Conservation (phyloP, 2,329 filamentous ascomycete genomes). For the Dactylellina cionopaga region DNA sequence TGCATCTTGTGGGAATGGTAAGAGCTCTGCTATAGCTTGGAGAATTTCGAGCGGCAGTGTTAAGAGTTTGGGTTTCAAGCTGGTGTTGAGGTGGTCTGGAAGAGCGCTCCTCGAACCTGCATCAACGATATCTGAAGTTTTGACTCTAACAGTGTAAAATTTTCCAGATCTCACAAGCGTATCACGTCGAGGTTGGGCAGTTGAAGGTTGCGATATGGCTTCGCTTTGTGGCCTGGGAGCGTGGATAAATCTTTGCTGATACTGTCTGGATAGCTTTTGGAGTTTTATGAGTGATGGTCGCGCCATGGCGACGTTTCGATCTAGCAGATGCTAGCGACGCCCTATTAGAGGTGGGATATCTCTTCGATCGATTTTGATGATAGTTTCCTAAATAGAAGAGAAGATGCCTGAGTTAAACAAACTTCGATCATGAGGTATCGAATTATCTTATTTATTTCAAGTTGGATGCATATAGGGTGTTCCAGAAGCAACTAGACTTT, state of each 20-base stretch:
- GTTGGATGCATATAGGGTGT: no score
- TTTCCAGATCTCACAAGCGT: neutral
- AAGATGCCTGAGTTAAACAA: no score
- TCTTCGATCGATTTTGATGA: no score
- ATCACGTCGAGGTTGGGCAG: neutral
- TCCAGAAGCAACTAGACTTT: no score
- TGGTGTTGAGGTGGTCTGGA: neutral
- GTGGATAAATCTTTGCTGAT: constrained; percentile 1
- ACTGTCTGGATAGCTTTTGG: constrained; percentile 17
- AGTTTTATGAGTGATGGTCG: constrained; percentile 13
- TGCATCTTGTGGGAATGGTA: neutral
- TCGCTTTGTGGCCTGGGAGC: neutral
- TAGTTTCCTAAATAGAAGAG: no score
- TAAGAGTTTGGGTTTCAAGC: neutral
- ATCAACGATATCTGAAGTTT: no score
- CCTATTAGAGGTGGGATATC: no score
- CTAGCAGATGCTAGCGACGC: constrained; percentile 10
- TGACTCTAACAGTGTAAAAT: no score
- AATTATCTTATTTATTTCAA: no score
- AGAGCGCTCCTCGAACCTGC: no score
- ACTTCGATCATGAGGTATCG: no score
- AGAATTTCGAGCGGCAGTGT: constrained; percentile 26
- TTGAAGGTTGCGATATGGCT: no score
- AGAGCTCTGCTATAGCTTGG: neutral
- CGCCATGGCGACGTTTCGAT: neutral